Conservation (phyloP, 768 basidiomycete species). For the Russula olivacea region DNA sequence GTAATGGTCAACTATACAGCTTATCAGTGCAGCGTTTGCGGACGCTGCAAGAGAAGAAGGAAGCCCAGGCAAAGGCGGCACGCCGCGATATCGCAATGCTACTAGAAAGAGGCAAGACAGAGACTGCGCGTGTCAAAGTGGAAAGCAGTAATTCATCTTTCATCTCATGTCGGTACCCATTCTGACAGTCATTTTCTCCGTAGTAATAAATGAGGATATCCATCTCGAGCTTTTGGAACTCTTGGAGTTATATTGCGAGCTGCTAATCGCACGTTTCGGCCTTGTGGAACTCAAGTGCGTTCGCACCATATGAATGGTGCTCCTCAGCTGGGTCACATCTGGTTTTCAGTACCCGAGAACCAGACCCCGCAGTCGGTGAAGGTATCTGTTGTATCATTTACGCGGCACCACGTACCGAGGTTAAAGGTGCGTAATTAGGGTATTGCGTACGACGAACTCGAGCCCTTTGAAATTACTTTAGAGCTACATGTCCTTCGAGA, state of each 20-base stretch:
- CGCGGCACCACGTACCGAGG: slow-evolving; percentile 85
- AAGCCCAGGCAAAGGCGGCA: slow-evolving; percentile 68
- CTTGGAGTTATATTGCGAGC: slow-evolving; percentile 90
- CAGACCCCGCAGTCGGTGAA: slow-evolving; percentile 82
- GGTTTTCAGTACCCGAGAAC: slow-evolving; percentile 58
- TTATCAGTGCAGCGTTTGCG: slow-evolving; percentile 81
- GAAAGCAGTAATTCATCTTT: slow-evolving; percentile 61
- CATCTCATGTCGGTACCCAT: slow-evolving; percentile 21
- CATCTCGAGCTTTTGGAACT: slow-evolving; percentile 86
- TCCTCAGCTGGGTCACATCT: not conserved
- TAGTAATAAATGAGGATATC: slow-evolving; percentile 82
- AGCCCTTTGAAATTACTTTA: slow-evolving; percentile 30
- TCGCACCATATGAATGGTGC: not conserved
- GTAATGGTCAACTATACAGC: slow-evolving; percentile 34
- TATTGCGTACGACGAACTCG: not conserved
- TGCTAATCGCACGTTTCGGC: slow-evolving; percentile 88
- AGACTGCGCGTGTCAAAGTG: slow-evolving; percentile 79
- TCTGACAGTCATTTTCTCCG: slow-evolving; percentile 11
- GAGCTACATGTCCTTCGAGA: slow-evolving; percentile 90
- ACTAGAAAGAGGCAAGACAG: slow-evolving; percentile 71
- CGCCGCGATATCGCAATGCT: slow-evolving; percentile 78
- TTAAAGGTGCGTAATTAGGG: slow-evolving; percentile 57
- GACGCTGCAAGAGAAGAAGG: slow-evolving; percentile 88
- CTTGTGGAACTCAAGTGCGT: slow-evolving; percentile 83
- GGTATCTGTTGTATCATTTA: slow-evolving; percentile 85